Base-by-base conservation (phyloP, 495 filamentous ascomycete species). In the Collariella sp. region DNA sequence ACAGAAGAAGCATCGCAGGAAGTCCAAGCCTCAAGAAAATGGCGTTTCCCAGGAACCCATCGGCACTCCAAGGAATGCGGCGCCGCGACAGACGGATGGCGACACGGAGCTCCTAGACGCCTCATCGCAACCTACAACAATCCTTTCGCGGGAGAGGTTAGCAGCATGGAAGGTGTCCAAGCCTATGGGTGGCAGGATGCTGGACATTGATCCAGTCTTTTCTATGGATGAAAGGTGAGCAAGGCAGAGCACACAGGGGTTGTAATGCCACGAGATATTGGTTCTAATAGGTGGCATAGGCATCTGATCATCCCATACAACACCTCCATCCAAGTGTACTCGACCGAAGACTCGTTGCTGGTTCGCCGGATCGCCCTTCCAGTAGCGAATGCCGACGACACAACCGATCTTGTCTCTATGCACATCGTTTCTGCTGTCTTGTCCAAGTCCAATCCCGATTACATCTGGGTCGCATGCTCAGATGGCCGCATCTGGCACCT, bases 151-250 rank as follows among this genome's bases (percentile, higher is more conserved):
- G 10, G 35, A 42, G 10, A 44, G n/a, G 34, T 20, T 23, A 24
- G 39, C 60, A 20, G 45, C 62, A 58, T 88, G 85, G 85, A 76
- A 70, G 39, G 43, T 83, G 16, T 83, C 81, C 7, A 71, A 77
- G 20, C 71, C 83, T 19, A 72, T 84, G 66, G 87, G 82, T 49
- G 87, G 87, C 7, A 73, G 82, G 39, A 84, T 88, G 70, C 65
- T 84, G 34, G 74, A 87, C 60, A 71, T 87, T 50, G 88, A 96
- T 57, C 86, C 91, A 0, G 72, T 89, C 20, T 84, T 96, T 67
- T 84, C 88, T 12, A 56, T 61, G 5, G 86, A 96, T 70, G 89
- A 95, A 69, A 81, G 84, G 88, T 95, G 73, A 61, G 83, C 70
- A 44, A 10, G 43, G 18, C 31, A 9, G 7, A 35, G 3, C 4